Percentiles rank a stretch among this genome's conserved stretches.
Conservation (phyloP, 169 alveolate species). For the Plasmodium malariae region DNA sequence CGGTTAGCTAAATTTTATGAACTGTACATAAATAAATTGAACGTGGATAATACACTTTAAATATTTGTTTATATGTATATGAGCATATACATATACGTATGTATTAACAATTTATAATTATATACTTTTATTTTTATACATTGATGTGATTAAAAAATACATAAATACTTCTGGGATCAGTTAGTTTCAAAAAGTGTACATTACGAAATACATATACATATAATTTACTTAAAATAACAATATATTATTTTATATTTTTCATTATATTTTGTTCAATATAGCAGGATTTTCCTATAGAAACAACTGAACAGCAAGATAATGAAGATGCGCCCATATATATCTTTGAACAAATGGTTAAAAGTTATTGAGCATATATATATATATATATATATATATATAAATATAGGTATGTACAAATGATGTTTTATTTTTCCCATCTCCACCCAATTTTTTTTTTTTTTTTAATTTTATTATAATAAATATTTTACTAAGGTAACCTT, state of each 20-base stretch:
- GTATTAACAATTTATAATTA: too few relatives aligned
- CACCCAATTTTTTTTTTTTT: background rate
- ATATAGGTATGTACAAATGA: background rate
- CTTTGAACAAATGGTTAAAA: constrained; percentile 74
- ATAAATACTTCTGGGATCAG: too few relatives aligned
- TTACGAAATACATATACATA: background rate
- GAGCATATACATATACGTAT: too few relatives aligned
- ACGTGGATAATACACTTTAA: too few relatives aligned
- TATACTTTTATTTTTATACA: too few relatives aligned
- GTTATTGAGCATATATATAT: constrained; percentile 8
- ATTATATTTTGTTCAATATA: background rate
- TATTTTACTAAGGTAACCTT: too few relatives aligned
- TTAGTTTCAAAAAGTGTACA: background rate
- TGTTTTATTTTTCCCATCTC: background rate
- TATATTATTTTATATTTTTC: constrained; percentile 1
- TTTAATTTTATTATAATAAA: background rate
- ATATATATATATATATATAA: background rate
- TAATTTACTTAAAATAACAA: background rate
- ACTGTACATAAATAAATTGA: too few relatives aligned
- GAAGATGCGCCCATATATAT: constrained; percentile 59
- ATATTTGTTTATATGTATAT: too few relatives aligned
- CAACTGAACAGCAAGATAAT: background rate
- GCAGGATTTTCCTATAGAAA: constrained; percentile 16
- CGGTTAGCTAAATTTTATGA: too few relatives aligned
- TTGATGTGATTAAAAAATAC: too few relatives aligned